A percentile compares a stretch with the other conserved stretches of the same genome.
Evolutionary conservation across 1,284 basidiomycete species (phyloP).

Genomic region (Phaffia rhodozyma): DNA sequence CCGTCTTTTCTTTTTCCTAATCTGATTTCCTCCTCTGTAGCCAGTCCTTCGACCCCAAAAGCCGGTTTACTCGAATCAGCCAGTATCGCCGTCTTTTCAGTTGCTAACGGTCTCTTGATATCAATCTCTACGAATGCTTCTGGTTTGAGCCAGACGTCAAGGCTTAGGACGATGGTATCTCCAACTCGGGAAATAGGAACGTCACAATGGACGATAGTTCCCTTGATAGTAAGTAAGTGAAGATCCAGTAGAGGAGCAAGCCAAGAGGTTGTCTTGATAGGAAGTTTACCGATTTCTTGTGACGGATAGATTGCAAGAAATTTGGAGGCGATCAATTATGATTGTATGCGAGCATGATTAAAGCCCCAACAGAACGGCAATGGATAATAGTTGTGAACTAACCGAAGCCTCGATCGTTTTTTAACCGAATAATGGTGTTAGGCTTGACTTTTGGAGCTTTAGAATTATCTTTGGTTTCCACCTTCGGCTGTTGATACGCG

Average conservation of each 20-base stretch:
- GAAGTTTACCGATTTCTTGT: slow-evolving; percentile 51
- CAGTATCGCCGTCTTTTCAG: slow-evolving; percentile 31
- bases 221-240: slow-evolving; percentile 39
- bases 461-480: slow-evolving; percentile 40
- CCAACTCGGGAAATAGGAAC: slow-evolving; percentile 51
- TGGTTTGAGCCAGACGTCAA: slow-evolving; percentile 52
- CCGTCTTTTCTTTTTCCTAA: slow-evolving; percentile 63
- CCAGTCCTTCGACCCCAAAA: slow-evolving; percentile 56
- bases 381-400: slow-evolving; percentile 18
- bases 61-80: slow-evolving; percentile 23
- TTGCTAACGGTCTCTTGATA: slow-evolving; percentile 30
- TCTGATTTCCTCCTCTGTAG: slow-evolving; percentile 53
- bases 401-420: slow-evolving; percentile 56
- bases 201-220: slow-evolving; percentile 53
- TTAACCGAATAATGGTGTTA: slow-evolving; percentile 55
- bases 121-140: slow-evolving; percentile 46
- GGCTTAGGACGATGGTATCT: slow-evolving; percentile 53
- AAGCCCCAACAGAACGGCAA: not conserved
- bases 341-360: not conserved
- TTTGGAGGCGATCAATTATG: slow-evolving; percentile 50
- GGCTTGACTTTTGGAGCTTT: slow-evolving; percentile 44
- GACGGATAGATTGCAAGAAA: slow-evolving; percentile 57
- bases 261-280: slow-evolving; percentile 35
- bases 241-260: slow-evolving; percentile 16
- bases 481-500: not conserved